Conservation (phyloP, 768 basidiomycete species). For the Myochromella boudieri region DNA sequence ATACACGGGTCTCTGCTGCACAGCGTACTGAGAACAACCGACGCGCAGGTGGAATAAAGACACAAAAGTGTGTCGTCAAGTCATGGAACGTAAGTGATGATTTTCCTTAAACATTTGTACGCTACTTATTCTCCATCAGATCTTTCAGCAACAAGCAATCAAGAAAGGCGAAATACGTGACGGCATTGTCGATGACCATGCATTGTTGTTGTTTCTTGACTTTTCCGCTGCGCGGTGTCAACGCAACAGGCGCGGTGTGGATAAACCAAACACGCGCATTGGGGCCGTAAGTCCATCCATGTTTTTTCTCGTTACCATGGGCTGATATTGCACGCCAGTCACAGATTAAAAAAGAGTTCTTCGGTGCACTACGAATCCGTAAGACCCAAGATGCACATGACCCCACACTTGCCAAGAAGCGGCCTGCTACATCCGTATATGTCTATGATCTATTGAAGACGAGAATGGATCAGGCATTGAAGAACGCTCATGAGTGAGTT, state of each 20-base stretch:
- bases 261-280: conserved; percentile 25
- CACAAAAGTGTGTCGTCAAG: conserved; percentile 22
- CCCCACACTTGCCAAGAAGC: conserved; percentile 10
- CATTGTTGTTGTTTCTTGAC: conserved; percentile 25
- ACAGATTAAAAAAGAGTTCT: conserved; percentile 30
- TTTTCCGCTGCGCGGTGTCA: conserved; percentile 22
- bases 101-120: too few relatives aligned
- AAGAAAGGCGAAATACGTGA: conserved; percentile 19
- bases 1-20: conserved; percentile 16
- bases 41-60: conserved; percentile 22
- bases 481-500: conserved; percentile 10
- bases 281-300: conserved; percentile 25
- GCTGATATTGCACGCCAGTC: conserved; percentile 16
- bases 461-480: conserved; percentile 24
- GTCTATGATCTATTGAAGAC: conserved; percentile 25
- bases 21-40: conserved; percentile 22
- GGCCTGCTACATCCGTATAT: conserved; percentile 20
- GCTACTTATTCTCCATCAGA: background rate
- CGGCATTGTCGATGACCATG: conserved; percentile 28
- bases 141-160: conserved; percentile 2
- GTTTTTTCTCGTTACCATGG: background rate
- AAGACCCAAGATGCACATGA: conserved; percentile 27
- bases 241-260: conserved; percentile 14
- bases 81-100: conserved; percentile 23
- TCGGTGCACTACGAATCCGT: conserved; percentile 25